phyloP scores from a whole-genome alignment of 495 filamentous ascomycete genomes.

The Copromyces sp. region DNA sequence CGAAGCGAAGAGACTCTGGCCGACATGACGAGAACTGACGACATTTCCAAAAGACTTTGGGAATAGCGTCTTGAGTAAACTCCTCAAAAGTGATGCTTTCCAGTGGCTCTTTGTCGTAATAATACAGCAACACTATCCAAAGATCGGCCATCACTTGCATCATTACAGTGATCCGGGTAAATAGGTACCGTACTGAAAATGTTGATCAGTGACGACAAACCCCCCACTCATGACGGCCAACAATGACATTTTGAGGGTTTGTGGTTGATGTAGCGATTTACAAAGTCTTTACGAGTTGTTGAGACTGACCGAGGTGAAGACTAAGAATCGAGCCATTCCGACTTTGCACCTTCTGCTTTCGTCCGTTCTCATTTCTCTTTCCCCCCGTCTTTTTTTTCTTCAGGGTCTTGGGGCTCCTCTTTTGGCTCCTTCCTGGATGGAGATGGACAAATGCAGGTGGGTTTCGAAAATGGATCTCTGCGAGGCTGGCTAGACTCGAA shows the following conservation, averaged over 20 bases:
- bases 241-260: not conserved
- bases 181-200: not conserved
- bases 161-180: not conserved
- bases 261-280: not conserved
- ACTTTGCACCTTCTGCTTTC: not conserved
- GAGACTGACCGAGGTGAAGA: not conserved
- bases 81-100: not conserved
- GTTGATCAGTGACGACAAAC: not conserved
- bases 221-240: not conserved
- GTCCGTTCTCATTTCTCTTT: not conserved
- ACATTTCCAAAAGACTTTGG: not conserved
- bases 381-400: not conserved
- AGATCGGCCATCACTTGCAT: not conserved
- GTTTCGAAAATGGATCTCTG: not conserved
- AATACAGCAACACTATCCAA: not conserved
- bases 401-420: not conserved
- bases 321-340: not conserved
- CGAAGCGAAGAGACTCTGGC: not conserved
- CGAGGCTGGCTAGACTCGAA: not conserved
- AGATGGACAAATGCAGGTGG: not conserved
- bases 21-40: not conserved
- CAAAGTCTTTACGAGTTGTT: not conserved
- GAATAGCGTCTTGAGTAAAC: not conserved
- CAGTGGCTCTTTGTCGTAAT: not conserved
- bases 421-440: not conserved